Percentiles rank a stretch among this genome's conserved stretches.
These are phyloP conservation scores for Tetradesmus obliquus DNA, from an alignment of 139 green algal genomes.

Conservation along the genomic window DNA sequence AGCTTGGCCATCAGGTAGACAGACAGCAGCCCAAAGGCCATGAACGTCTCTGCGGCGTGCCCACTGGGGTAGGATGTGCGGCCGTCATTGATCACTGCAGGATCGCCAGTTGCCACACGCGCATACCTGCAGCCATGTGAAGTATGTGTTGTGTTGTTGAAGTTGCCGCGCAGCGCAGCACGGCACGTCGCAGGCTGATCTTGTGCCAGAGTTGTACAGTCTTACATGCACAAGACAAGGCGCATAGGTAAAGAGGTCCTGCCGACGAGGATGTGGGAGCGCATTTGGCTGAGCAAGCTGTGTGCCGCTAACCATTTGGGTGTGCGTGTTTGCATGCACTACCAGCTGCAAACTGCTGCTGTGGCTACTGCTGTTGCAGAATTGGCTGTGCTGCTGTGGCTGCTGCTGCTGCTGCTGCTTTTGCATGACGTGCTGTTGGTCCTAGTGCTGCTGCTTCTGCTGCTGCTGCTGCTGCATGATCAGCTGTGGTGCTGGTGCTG, in stretches of 20 bases:
- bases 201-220: not conserved
- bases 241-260: too few species aligned
- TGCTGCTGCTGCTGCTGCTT: too few species aligned
- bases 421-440: too few species aligned
- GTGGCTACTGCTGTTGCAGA: too few species aligned
- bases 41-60: slow-evolving; percentile 59
- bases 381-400: not conserved
- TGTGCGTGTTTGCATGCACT: too few species aligned
- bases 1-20: slow-evolving; percentile 55
- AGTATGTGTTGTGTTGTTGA: not conserved
- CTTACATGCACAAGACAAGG: not conserved
- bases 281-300: not conserved
- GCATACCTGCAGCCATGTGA: slow-evolving; percentile 41
- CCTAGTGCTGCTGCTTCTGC: too few species aligned
- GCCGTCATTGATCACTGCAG: slow-evolving; percentile 26
- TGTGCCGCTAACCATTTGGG: not conserved
- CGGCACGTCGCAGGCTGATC: not conserved
- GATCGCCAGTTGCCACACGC: slow-evolving; percentile 9
- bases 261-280: not conserved
- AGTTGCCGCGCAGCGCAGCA: not conserved
- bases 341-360: not conserved
- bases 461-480: not conserved
- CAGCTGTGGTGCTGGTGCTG: not conserved
- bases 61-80: slow-evolving; percentile 55
- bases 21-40: slow-evolving; percentile 49